phyloP scores from a whole-genome alignment of 805 yeast species.

The Lachancea nothofagi region DNA sequence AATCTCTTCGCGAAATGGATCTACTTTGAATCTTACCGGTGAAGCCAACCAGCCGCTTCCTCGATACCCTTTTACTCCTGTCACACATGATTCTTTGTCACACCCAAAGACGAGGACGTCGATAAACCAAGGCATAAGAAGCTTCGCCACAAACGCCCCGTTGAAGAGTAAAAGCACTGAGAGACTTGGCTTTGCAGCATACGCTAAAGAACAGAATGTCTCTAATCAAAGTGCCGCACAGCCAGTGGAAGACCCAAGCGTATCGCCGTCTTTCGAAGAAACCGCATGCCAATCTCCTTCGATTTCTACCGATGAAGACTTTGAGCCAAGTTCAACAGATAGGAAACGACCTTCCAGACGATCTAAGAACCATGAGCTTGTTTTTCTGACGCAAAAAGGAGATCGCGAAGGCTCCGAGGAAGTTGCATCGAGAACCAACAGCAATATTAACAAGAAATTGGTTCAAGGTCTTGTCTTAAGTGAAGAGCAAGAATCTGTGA shows the following conservation, averaged over 20 bases:
- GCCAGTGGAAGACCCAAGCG: too few relatives aligned
- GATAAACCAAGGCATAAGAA: too few relatives aligned
- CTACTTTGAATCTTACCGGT: too few relatives aligned
- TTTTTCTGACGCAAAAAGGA: conserved; percentile 31
- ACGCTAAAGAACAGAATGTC: neutral
- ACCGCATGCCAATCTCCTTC: neutral
- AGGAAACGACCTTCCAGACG: conserved; percentile 2
- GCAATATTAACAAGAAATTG: conserved; percentile 5
- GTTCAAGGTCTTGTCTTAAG: conserved; percentile 33
- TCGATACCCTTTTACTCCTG: too few relatives aligned
- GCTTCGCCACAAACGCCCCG: neutral
- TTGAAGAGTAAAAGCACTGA: neutral
- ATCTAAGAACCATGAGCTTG: conserved; percentile 24
- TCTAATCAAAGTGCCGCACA: neutral
- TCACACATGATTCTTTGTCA: too few relatives aligned
- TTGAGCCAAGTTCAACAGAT: neutral
- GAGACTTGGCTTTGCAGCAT: neutral
- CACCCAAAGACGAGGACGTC: too few relatives aligned
- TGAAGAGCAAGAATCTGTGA: conserved; percentile 60
- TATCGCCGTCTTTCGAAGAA: conserved; percentile 7
- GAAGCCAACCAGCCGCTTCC: too few relatives aligned
- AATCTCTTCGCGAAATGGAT: neutral
- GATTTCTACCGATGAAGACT: conserved; percentile 1
- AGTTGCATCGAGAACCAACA: conserved; percentile 3
- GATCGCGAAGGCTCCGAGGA: conserved; percentile 9